These are phyloP conservation scores for Trypanosoma vivax DNA, from an alignment of 208 protist species.

Conservation along the genomic window DNA sequence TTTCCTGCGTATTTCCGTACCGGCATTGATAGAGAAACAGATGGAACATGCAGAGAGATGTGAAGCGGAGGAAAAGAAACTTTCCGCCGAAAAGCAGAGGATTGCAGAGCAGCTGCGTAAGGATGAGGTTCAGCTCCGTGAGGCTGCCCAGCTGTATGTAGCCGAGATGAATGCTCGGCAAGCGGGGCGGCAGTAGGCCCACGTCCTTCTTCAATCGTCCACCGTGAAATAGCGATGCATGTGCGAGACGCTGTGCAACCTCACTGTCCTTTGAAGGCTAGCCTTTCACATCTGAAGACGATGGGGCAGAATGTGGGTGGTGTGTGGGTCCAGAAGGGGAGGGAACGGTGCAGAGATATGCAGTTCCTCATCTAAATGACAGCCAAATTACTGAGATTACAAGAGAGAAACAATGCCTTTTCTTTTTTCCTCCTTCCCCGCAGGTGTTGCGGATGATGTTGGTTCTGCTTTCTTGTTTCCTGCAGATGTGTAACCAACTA, in stretches of 20 bases:
- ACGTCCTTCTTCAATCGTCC: background rate
- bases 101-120: slow-evolving; percentile 56
- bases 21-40: slow-evolving; percentile 62
- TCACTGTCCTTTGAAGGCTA: too few species aligned
- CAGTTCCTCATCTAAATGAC: background rate
- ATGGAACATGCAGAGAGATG: slow-evolving; percentile 55
- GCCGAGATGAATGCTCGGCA: slow-evolving; percentile 45
- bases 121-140: slow-evolving; percentile 69
- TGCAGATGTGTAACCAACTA: too few species aligned
- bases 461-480: too few species aligned
- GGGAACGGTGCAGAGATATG: background rate
- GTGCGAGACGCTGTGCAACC: background rate
- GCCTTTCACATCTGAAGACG: too few species aligned
- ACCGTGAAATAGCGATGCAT: background rate
- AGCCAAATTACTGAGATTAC: background rate
- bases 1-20: slow-evolving; percentile 61
- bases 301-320: too few species aligned
- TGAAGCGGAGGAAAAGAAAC: slow-evolving; percentile 70
- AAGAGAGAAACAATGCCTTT: slow-evolving; percentile 4
- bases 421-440: too few species aligned
- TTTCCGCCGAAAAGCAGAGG: slow-evolving; percentile 78
- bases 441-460: too few species aligned
- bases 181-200: slow-evolving; percentile 17
- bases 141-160: slow-evolving; percentile 57
- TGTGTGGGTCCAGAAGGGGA: too few species aligned